Evolutionary conservation across 1,284 basidiomycete species (phyloP), one percentile per base, ranked within the genome.

Genomic region (Flammula alnicola): DNA sequence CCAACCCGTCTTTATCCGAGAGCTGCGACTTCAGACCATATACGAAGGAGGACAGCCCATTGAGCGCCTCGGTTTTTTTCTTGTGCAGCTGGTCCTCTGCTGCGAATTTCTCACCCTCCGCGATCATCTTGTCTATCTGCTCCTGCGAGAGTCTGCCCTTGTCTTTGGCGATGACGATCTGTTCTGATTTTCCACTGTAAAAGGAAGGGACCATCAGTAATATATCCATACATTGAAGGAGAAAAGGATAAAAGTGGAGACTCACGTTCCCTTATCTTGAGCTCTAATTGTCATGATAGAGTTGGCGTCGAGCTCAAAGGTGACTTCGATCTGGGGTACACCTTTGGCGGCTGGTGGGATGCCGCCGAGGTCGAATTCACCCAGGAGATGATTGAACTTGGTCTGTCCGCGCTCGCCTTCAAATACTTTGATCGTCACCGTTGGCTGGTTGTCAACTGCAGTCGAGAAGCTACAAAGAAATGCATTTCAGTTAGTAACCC

Each of bases 121-220:
- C 65, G 55, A 93, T 80, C 92, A 95, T 94, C 60, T 85, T 80
- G 74, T 93, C 89, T 62, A 95, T 93, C 71, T 95, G 90, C 68
- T 93, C 91, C 76, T 88, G 87, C 64, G 85, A 87, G 25, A 94
- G 78, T 70, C 91, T 88, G 49, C 88, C 90, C 79, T 91, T 90
- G 76, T 91, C 88, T 76, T 93, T 93, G 67, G 85, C 90, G 75
- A 93, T 71, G 29, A 64, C 89, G 72, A 93, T 89, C 62, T 80
- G 77, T 72, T 84, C 81, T 45, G 81, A 83, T 73, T 90, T 93
- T 62, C 91, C 91, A 62, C 69, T 70, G 38, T 32, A 42, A 44
- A 22, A 26, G 38, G 9, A 39, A 44, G n/a, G n/a, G 1, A 23
- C 46, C n/a, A 48, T 47, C 5, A 49, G 46, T 19, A 19, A 36